Evolutionary conservation across 257 asterid genomes (phyloP).

Genomic region (Penstemon newberryi): DNA sequence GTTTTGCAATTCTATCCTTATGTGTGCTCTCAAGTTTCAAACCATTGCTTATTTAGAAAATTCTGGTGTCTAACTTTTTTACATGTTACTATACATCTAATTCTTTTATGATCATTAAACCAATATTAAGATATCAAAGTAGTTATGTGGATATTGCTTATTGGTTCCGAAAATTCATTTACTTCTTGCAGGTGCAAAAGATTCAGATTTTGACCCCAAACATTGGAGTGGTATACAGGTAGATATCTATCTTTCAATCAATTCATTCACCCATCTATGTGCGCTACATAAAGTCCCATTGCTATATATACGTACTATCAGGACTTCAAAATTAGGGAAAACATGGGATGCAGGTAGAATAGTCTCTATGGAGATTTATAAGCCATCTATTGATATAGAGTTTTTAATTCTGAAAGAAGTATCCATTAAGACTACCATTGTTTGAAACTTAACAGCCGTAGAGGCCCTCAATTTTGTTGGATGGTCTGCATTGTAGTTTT

Average conservation of each 20-base stretch:
- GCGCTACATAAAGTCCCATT: background rate
- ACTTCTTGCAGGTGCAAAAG: constrained; percentile 78
- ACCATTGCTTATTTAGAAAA: background rate
- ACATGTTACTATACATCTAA: too few relatives aligned
- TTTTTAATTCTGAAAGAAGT: too few relatives aligned
- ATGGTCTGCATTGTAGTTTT: too few relatives aligned
- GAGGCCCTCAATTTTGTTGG: too few relatives aligned
- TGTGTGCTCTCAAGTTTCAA: background rate
- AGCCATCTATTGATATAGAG: too few relatives aligned
- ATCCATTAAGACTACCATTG: too few relatives aligned
- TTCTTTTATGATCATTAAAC: background rate
- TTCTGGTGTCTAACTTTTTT: too few relatives aligned
- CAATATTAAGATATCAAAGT: background rate
- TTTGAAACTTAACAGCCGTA: too few relatives aligned
- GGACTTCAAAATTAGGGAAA: too few relatives aligned
- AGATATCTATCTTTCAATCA: constrained; percentile 1
- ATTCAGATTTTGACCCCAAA: constrained; percentile 92
- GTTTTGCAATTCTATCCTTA: background rate
- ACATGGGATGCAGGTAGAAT: too few relatives aligned
- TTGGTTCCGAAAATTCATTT: constrained; percentile 11
- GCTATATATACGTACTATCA: too few relatives aligned
- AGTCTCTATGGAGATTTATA: too few relatives aligned
- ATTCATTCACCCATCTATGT: background rate
- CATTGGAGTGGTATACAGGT: constrained; percentile 99
- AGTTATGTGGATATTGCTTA: background rate